phyloP scores from a whole-genome alignment of 805 yeast genomes.

The Hermanozyma aechmeae region DNA sequence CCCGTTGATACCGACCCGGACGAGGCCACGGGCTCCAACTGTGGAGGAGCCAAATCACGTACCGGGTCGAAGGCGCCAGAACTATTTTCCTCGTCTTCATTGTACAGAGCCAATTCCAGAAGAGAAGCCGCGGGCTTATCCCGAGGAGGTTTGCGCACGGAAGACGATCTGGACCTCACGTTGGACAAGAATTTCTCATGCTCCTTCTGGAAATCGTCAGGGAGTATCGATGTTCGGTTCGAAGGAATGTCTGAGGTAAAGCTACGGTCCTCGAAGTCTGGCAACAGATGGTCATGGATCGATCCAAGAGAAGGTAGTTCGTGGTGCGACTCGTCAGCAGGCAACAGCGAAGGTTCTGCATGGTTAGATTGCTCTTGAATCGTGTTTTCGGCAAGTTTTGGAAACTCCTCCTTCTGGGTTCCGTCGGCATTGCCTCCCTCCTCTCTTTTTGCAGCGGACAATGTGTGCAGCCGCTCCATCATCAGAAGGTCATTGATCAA shows the following conservation, averaged over 20 bases:
- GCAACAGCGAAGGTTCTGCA: too few species aligned
- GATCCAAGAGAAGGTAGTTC: slow-evolving; percentile 15
- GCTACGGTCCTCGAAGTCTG: slow-evolving; percentile 17
- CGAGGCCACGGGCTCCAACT: slow-evolving; percentile 14
- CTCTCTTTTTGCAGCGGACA: too few species aligned
- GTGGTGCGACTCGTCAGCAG: not conserved
- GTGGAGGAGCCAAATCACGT: too few species aligned
- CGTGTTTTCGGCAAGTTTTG: not conserved
- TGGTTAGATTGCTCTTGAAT: not conserved
- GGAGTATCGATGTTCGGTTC: not conserved
- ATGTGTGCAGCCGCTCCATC: slow-evolving; percentile 7
- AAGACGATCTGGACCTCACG: slow-evolving; percentile 6
- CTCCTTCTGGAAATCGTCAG: slow-evolving; percentile 2
- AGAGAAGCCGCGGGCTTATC: not conserved
- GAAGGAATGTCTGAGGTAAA: too few species aligned
- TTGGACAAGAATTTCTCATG: slow-evolving; percentile 6
- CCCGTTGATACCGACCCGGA: slow-evolving; percentile 23
- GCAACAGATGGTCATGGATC: slow-evolving; percentile 15
- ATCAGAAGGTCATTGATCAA: slow-evolving; percentile 26
- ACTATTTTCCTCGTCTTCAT: not conserved
- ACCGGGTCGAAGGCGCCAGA: too few species aligned
- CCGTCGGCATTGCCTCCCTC: too few species aligned
- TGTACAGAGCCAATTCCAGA: not conserved
- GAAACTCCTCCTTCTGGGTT: not conserved
- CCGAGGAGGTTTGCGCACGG: slow-evolving; percentile 31